These are phyloP conservation scores for Yarrowia keelungensis DNA, from an alignment of 805 yeast genomes.

Conservation along the genomic window DNA sequence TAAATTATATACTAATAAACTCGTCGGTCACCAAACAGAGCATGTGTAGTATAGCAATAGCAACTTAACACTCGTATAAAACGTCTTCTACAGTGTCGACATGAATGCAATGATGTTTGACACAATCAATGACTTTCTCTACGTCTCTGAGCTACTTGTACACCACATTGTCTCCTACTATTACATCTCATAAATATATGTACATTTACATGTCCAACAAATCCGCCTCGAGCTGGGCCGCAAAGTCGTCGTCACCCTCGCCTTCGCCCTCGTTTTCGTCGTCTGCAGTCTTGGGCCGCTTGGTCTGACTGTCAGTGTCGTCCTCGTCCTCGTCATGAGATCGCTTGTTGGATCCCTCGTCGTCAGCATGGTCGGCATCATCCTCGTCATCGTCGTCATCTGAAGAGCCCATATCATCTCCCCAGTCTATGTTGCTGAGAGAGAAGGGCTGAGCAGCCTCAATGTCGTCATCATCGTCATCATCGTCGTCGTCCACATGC, in stretches of 20 bases:
- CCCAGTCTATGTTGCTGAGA: conserved; percentile 36
- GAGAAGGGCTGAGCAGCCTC: conserved; percentile 14
- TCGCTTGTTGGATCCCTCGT: conserved; percentile 40
- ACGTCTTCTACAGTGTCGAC: too few relatives aligned
- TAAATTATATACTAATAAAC: conserved; percentile 28
- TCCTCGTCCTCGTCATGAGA: conserved; percentile 29
- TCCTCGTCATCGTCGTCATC: conserved; percentile 37
- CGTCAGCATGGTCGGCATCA: conserved; percentile 40
- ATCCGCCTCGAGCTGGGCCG: conserved; percentile 41
- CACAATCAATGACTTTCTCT: too few relatives aligned
- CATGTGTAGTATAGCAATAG: too few relatives aligned
- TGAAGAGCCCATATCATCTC: conserved; percentile 28
- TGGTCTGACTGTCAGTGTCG: conserved; percentile 34
- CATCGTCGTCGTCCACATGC: conserved; percentile 41
- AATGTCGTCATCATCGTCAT: conserved; percentile 40
- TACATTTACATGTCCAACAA: conserved; percentile 37
- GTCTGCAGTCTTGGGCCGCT: conserved; percentile 39
- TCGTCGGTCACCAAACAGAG: conserved; percentile 16
- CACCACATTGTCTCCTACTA: too few relatives aligned
- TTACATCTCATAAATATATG: conserved; percentile 24
- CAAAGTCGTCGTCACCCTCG: conserved; percentile 43
- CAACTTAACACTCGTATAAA: too few relatives aligned
- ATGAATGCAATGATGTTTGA: too few relatives aligned
- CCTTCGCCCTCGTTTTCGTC: conserved; percentile 38
- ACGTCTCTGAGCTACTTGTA: too few relatives aligned